phyloP scores from a whole-genome alignment of 352 stramenopile genomes.

The Pythium aphanidermatum region DNA sequence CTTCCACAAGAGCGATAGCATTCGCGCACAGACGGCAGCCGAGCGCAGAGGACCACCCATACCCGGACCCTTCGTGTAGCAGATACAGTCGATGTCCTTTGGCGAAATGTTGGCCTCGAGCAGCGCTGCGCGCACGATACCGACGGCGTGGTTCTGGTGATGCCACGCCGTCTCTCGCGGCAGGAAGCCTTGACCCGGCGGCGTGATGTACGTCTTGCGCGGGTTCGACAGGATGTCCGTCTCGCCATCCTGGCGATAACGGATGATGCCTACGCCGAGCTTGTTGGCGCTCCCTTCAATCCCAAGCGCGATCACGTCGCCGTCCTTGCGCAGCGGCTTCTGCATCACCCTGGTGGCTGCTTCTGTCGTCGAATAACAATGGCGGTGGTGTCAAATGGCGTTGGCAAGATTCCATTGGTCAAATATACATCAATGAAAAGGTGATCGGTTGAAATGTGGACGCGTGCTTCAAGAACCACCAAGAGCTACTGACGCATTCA shows the following conservation, averaged over 20 bases:
- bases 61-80: constrained; percentile 95
- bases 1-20: constrained; percentile 93
- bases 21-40: constrained; percentile 93
- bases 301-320: constrained; percentile 90
- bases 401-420: constrained; percentile 20
- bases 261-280: constrained; percentile 86
- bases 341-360: constrained; percentile 10
- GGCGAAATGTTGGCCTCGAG: constrained; percentile 84
- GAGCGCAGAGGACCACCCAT: constrained; percentile 98
- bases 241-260: constrained; percentile 60
- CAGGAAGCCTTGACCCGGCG: constrained; percentile 96
- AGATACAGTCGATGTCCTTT: constrained; percentile 90
- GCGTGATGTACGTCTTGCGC: constrained; percentile 99
- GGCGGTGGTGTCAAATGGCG: constrained; percentile 12
- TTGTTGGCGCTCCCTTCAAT: constrained; percentile 99
- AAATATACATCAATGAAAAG: constrained; percentile 1
- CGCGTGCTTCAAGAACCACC: too few relatives aligned
- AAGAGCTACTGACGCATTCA: too few relatives aligned
- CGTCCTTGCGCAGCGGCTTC: constrained; percentile 48
- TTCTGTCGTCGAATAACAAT: constrained; percentile 3
- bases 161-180: constrained; percentile 98
- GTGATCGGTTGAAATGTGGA: constrained; percentile 30
- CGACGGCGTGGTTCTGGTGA: constrained; percentile 97
- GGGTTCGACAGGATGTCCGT: constrained; percentile 97
- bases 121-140: constrained; percentile 93